Percentiles rank a stretch among this genome's conserved stretches.
These are phyloP conservation scores for Protomyces gravidus DNA, from an alignment of 1,139 yeast species.

Conservation along the genomic window DNA sequence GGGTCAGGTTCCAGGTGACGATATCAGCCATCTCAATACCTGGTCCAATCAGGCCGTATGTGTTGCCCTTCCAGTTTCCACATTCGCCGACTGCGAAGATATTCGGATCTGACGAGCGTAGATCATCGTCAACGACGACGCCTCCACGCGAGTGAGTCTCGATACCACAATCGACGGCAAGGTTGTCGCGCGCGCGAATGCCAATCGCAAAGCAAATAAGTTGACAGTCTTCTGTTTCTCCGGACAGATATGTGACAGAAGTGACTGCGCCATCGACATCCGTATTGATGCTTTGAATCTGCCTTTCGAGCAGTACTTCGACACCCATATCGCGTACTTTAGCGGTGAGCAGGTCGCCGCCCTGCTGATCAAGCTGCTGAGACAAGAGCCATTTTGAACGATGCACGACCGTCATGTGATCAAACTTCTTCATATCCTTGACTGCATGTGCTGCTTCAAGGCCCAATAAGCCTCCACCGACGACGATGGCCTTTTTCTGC, in stretches of 20 bases:
- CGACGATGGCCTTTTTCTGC: slow-evolving; percentile 39
- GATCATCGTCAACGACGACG: slow-evolving; percentile 37
- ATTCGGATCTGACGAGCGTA: slow-evolving; percentile 38
- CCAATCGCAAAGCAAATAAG: slow-evolving; percentile 42
- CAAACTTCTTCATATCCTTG: slow-evolving; percentile 38
- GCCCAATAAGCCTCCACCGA: slow-evolving; percentile 43
- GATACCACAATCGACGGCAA: slow-evolving; percentile 37
- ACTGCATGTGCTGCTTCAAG: slow-evolving; percentile 43
- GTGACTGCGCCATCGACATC: slow-evolving; percentile 35
- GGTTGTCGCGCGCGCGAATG: slow-evolving; percentile 41
- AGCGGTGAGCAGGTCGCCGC: slow-evolving; percentile 39
- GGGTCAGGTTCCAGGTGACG: slow-evolving; percentile 41
- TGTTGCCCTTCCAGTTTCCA: slow-evolving; percentile 42
- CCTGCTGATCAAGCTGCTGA: slow-evolving; percentile 41
- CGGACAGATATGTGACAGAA: slow-evolving; percentile 38
- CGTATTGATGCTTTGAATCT: slow-evolving; percentile 36
- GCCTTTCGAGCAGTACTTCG: slow-evolving; percentile 36
- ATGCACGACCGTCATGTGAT: slow-evolving; percentile 40
- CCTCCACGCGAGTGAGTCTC: slow-evolving; percentile 39
- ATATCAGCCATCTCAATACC: slow-evolving; percentile 42
- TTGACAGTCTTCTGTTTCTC: slow-evolving; percentile 39
- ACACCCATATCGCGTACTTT: slow-evolving; percentile 40
- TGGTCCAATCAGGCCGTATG: slow-evolving; percentile 42
- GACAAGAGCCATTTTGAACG: slow-evolving; percentile 41
- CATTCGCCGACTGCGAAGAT: slow-evolving; percentile 43